Percentiles rank a stretch among this genome's conserved stretches.
These are phyloP conservation scores for Clavispora carvajalis DNA, from an alignment of 805 yeast genomes.

Conservation along the genomic window DNA sequence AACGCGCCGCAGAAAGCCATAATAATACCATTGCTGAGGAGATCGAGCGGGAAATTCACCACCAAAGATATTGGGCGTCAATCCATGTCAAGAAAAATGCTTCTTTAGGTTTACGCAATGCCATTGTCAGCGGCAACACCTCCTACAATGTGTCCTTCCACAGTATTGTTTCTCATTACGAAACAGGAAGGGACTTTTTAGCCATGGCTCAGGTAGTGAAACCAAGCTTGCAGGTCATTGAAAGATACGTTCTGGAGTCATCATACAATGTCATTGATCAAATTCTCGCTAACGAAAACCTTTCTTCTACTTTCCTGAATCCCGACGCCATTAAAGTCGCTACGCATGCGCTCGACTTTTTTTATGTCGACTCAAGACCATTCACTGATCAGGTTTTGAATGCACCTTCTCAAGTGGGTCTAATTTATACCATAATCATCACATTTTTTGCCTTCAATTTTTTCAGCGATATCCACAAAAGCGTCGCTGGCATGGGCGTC, in stretches of 20 bases:
- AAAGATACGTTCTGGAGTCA: slow-evolving; percentile 23
- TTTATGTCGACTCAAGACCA: slow-evolving; percentile 45
- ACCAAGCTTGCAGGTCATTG: slow-evolving; percentile 38
- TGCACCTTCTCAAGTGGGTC: slow-evolving; percentile 73
- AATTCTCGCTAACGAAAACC: slow-evolving; percentile 11
- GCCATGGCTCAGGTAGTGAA: slow-evolving; percentile 39
- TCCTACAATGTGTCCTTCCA: slow-evolving; percentile 24
- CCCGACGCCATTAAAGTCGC: slow-evolving; percentile 15
- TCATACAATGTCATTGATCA: slow-evolving; percentile 18
- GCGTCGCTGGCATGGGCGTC: slow-evolving; percentile 40
- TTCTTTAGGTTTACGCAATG: slow-evolving; percentile 32
- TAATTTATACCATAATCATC: slow-evolving; percentile 64
- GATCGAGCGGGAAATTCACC: slow-evolving; percentile 41
- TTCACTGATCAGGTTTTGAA: slow-evolving; percentile 42
- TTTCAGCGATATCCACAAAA: slow-evolving; percentile 49
- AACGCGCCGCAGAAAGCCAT: slow-evolving; percentile 22
- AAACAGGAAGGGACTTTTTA: slow-evolving; percentile 59
- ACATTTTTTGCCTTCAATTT: slow-evolving; percentile 69
- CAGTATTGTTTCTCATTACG: slow-evolving; percentile 42
- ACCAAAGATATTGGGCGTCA: slow-evolving; percentile 60
- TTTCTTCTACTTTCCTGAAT: slow-evolving; percentile 10
- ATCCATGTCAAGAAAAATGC: slow-evolving; percentile 49
- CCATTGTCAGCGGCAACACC: slow-evolving; percentile 33
- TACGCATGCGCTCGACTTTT: slow-evolving; percentile 31
- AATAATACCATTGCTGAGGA: slow-evolving; percentile 28